Evolutionary conservation across 176 grass and related monocot genomes (phyloP), one percentile per base, ranked within the genome.

Genomic region (Chloris gayana): DNA sequence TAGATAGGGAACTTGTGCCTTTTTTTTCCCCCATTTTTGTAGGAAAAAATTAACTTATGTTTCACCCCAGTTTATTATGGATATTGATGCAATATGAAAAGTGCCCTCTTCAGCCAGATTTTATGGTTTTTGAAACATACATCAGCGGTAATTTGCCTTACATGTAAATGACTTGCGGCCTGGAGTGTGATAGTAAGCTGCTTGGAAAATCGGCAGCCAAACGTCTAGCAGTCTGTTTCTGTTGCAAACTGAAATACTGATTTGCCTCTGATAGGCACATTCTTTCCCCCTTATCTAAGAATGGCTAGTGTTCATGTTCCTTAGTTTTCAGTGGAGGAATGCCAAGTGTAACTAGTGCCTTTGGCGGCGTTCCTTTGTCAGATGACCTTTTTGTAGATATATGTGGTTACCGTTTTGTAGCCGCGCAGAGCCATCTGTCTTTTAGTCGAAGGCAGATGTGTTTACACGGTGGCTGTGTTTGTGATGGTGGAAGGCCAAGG

Each of bases 111-210:
- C 22, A 57, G 54, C 21, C 54, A 57, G 54, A 24, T 10, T 66
- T 18, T 45, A 56, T 14, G 46, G 29, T 14, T 22, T 70, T 64
- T 19, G 6, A 0, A 26, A 42, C 80, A 22, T 8, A 9, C 63
- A 19, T 18, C 62, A 1, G 46, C 8, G 12, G 53, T 18, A 14
- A 34, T 17, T 58, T 30, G 3, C 66, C 50, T 54, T 45, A 25
- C 57, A 64, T 72, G 73, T 66, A 78, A 77, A 46, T 44, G 51
- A 57, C 79, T 18, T 72, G 69, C 10, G 9, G 35, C 24, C 67
- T 27, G 13, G 39, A 70, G 67, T 2, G 24, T 70, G 12, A 15
- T 15, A 1, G 39, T 8, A 45, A 3, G 24, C 22, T 34, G 72
- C 33, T 44, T 22, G 53, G n/a, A 75, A 35, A 60, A 41, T 57